These are phyloP conservation scores for Saitozyma sp. DNA, from an alignment of 768 basidiomycete species.

Conservation along the genomic window DNA sequence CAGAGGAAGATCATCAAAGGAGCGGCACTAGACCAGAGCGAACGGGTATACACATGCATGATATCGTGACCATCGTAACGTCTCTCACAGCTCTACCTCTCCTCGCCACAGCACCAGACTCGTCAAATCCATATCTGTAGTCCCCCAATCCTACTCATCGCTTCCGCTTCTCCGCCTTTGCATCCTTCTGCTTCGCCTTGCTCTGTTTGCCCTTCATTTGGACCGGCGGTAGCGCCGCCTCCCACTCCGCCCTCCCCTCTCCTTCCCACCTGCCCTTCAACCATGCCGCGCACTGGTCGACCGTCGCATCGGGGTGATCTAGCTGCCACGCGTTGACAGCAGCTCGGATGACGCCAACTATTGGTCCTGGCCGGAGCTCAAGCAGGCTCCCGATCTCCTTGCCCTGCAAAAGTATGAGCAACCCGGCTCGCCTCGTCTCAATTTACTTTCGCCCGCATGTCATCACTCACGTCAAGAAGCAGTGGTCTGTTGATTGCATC, in stretches of 20 bases:
- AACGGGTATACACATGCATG: slow-evolving; percentile 10
- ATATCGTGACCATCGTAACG: neutral
- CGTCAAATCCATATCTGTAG: no score
- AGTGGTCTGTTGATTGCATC: slow-evolving; percentile 67
- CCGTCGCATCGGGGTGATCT: slow-evolving; percentile 66
- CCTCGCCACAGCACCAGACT: no score
- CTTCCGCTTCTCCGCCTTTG: slow-evolving; percentile 12
- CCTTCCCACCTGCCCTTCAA: slow-evolving; percentile 52
- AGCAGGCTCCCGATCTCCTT: slow-evolving; percentile 64
- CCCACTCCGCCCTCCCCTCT: slow-evolving; percentile 30
- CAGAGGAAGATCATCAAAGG: no score
- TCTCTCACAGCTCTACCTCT: no score
- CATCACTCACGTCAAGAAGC: slow-evolving; percentile 69
- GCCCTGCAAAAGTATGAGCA: slow-evolving; percentile 59
- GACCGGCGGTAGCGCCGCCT: slow-evolving; percentile 11
- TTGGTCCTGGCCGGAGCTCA: slow-evolving; percentile 64
- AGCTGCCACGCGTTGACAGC: slow-evolving; percentile 83
- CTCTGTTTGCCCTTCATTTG: slow-evolving; percentile 8
- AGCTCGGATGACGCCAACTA: slow-evolving; percentile 67
- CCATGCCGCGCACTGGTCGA: slow-evolving; percentile 71
- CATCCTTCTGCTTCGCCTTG: slow-evolving; percentile 10
- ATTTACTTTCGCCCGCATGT: no score
- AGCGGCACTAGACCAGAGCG: neutral
- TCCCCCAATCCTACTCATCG: neutral
- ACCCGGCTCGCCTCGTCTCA: no score